These are phyloP conservation scores for Phoma sp. DNA, from an alignment of 2,329 filamentous ascomycete species.

Conservation along the genomic window DNA sequence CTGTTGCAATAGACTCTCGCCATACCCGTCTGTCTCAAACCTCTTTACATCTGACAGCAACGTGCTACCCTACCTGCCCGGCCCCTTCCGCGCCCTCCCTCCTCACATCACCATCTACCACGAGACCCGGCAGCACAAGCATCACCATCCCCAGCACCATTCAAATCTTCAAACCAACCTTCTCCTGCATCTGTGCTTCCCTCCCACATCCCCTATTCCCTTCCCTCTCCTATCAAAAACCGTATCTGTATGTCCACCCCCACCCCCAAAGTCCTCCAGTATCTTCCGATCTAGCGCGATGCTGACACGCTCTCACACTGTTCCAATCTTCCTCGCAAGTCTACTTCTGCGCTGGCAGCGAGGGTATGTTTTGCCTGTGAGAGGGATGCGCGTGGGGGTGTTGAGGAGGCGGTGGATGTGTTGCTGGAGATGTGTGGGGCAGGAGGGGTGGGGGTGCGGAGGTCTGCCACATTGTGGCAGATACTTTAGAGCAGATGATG, in stretches of 20 bases:
- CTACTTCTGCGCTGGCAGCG: background rate
- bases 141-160: background rate
- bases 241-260: background rate
- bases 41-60: too few species aligned
- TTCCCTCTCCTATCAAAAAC: background rate
- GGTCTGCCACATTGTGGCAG: background rate
- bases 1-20: background rate
- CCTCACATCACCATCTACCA: background rate
- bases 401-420: background rate
- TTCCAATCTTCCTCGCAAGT: background rate
- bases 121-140: background rate
- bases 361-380: background rate
- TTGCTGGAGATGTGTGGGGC: background rate
- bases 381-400: background rate
- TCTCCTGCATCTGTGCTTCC: too few species aligned
- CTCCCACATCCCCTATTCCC: too few species aligned
- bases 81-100: background rate
- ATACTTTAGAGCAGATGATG: background rate
- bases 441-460: background rate
- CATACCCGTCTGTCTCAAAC: too few species aligned
- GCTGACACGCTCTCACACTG: background rate
- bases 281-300: conserved; percentile 2
- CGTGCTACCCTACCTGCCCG: background rate
- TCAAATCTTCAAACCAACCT: background rate
- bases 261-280: background rate